Evolutionary conservation across 208 protist genomes (phyloP), one percentile per base, ranked within the genome.

Genomic region (Trypanosoma cruzi): DNA sequence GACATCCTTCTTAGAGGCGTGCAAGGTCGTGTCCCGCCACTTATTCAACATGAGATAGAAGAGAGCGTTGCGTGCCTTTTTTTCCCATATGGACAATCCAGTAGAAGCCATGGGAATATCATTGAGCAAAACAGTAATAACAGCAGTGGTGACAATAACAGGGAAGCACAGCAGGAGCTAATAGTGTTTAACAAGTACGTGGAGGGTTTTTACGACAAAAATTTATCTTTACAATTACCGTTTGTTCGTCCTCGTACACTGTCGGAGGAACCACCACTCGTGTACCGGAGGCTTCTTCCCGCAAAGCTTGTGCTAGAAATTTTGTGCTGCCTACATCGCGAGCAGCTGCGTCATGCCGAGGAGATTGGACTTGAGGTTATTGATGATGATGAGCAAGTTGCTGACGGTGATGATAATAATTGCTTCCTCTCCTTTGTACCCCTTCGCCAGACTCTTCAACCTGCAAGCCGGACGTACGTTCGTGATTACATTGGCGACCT

Each of bases 321-420:
- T 57, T 0, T 73, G 29, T 28, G 42, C 20, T 58, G 37, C 44
- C 59, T 73, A 44, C 40, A 73, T 48, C 34, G 24, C 40, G 57
- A 73, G 37, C 67, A 65, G 16, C 50, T 42, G 26, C 57, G 67
- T n/a, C 49, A 34, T 31, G 67, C 67, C 1, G 67, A 73, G 22
- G 67, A 73, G 26, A 73, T 73, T 53, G 67, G 67, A 42, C 58
- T 73, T 1, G 58, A 54, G 22, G 34, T 73, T n/a, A n/a, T n/a
- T 55, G 67, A 73, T 18, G 49, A 61, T 48, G 20, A 60, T 48
- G 20, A 40, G 2, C 32, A 28, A 5, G 22, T 52, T 49, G 31
- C 34, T 26, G 24, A 50, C 28, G 31, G 14, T 29, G 22, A 7
- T 59, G 37, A 59, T 14, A n/a, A 44, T 18, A 44, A 61, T 7